These are phyloP conservation scores for Cytospora mali DNA, from an alignment of 2,329 filamentous ascomycete species.

Conservation along the genomic window DNA sequence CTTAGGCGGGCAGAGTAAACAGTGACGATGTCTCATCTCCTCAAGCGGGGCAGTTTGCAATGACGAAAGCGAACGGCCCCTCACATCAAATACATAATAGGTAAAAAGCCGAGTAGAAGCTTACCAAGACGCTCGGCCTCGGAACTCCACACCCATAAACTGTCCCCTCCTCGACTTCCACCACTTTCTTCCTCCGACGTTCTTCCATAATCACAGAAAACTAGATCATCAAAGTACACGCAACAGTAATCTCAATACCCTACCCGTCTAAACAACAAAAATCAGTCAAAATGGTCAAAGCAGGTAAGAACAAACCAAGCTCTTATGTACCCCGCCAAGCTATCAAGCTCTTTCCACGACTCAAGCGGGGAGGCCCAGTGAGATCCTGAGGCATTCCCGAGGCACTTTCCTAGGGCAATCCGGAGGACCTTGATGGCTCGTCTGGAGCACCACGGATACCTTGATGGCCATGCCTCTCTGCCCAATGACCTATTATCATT, in stretches of 20 bases:
- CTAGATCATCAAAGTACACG: slow-evolving; percentile 21
- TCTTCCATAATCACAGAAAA: slow-evolving; percentile 18
- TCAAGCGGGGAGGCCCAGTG: slow-evolving; percentile 38
- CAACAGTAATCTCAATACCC: slow-evolving; percentile 30
- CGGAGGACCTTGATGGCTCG: slow-evolving; percentile 49
- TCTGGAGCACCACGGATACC: slow-evolving; percentile 23
- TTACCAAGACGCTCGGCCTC: slow-evolving; percentile 19
- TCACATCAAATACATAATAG: slow-evolving; percentile 11
- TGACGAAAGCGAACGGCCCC: slow-evolving; percentile 20
- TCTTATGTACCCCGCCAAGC: slow-evolving; percentile 30
- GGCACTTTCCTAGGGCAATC: slow-evolving; percentile 17
- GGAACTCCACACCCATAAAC: slow-evolving; percentile 20
- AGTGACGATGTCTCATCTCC: slow-evolving; percentile 6
- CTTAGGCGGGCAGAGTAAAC: background rate
- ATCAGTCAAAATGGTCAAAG: slow-evolving; percentile 93
- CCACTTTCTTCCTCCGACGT: slow-evolving; percentile 26
- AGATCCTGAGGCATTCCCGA: slow-evolving; percentile 38
- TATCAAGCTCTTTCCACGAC: slow-evolving; percentile 23
- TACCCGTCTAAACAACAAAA: slow-evolving; percentile 40
- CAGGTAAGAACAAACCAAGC: slow-evolving; percentile 65
- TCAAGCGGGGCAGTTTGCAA: slow-evolving; percentile 14
- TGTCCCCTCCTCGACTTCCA: slow-evolving; percentile 30
- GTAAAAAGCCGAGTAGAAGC: slow-evolving; percentile 13
- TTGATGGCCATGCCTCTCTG: slow-evolving; percentile 34
- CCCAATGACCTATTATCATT: background rate